Evolutionary conservation across 768 basidiomycete genomes (phyloP).

Genomic region (Tricholoma hemisulphureum): DNA sequence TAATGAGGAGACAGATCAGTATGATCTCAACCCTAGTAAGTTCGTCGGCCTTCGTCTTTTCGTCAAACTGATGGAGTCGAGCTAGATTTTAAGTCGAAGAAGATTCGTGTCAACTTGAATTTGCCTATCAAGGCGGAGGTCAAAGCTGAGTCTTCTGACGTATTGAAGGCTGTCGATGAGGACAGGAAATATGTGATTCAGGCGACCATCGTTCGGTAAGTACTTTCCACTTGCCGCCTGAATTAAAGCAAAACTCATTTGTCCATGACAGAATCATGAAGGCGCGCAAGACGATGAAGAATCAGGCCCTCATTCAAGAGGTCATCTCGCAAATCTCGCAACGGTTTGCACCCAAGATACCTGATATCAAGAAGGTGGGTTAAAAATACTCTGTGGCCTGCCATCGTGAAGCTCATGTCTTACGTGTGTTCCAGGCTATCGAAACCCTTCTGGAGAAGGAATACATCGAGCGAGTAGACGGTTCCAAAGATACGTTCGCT

Average conservation of each 20-base stretch:
- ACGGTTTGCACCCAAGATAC: conserved; percentile 90
- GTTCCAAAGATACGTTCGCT: conserved; percentile 83
- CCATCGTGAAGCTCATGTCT: neutral
- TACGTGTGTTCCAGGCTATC: conserved; percentile 62
- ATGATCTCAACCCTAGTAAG: conserved; percentile 82
- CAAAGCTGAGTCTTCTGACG: conserved; percentile 87
- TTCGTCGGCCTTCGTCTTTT: conserved; percentile 1
- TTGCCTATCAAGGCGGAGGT: conserved; percentile 94
- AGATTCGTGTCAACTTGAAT: conserved; percentile 90
- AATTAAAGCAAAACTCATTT: neutral
- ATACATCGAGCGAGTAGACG: conserved; percentile 96
- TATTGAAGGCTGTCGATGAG: conserved; percentile 94
- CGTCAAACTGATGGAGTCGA: conserved; percentile 2
- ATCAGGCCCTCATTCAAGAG: conserved; percentile 85
- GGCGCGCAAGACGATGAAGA: conserved; percentile 94
- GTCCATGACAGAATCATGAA: conserved; percentile 76
- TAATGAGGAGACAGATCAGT: conserved; percentile 85
- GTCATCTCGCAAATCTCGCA: conserved; percentile 89
- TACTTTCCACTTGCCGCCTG: neutral
- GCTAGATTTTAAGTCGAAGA: conserved; percentile 90
- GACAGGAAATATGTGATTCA: conserved; percentile 98
- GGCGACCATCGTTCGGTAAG: conserved; percentile 85
- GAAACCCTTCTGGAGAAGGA: conserved; percentile 96
- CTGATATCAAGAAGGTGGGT: conserved; percentile 94
- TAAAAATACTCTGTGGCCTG: neutral